Evolutionary conservation across 768 basidiomycete genomes (phyloP).

Genomic region (Hericium coralloides): DNA sequence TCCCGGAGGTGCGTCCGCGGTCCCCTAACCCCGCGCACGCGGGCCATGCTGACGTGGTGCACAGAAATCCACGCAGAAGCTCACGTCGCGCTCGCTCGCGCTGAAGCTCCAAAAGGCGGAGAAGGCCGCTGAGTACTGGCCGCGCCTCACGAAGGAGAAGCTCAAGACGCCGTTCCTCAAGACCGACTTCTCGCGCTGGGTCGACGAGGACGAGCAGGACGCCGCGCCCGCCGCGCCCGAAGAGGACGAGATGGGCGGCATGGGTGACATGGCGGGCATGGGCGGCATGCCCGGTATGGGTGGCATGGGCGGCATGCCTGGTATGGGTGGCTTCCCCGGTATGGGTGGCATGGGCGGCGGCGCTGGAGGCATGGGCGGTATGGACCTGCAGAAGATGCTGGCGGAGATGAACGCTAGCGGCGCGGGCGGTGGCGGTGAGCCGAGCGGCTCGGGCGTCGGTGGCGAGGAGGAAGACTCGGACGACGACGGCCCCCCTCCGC

Average conservation of each 20-base stretch:
- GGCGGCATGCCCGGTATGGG: constrained; percentile 32
- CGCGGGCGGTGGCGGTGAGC: constrained; percentile 9
- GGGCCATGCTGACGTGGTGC: constrained; percentile 9
- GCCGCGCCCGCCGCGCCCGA: constrained; percentile 36
- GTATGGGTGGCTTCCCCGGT: constrained; percentile 39
- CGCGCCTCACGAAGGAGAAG: constrained; percentile 86
- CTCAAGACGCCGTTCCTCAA: constrained; percentile 74
- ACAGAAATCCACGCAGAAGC: constrained; percentile 49
- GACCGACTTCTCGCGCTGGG: constrained; percentile 94
- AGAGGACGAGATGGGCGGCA: constrained; percentile 32
- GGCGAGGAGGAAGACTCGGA: constrained; percentile 34
- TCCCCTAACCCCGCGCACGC: neutral
- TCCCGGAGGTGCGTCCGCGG: constrained; percentile 53
- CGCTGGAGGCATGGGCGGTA: constrained; percentile 38
- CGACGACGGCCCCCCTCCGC: constrained; percentile 71
- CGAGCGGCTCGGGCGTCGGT: constrained; percentile 15
- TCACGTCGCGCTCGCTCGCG: constrained; percentile 59
- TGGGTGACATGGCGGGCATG: constrained; percentile 27
- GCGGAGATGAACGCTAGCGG: constrained; percentile 23
- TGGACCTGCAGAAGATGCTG: constrained; percentile 58
- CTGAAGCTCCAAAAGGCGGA: constrained; percentile 79
- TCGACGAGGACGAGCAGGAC: constrained; percentile 95
- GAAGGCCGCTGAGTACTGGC: constrained; percentile 75
- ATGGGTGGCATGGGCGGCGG: constrained; percentile 41
- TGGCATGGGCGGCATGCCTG: constrained; percentile 33